Evolutionary conservation across 2,329 filamentous ascomycete genomes (phyloP).

Genomic region (Pseudogymnoascus sp.): DNA sequence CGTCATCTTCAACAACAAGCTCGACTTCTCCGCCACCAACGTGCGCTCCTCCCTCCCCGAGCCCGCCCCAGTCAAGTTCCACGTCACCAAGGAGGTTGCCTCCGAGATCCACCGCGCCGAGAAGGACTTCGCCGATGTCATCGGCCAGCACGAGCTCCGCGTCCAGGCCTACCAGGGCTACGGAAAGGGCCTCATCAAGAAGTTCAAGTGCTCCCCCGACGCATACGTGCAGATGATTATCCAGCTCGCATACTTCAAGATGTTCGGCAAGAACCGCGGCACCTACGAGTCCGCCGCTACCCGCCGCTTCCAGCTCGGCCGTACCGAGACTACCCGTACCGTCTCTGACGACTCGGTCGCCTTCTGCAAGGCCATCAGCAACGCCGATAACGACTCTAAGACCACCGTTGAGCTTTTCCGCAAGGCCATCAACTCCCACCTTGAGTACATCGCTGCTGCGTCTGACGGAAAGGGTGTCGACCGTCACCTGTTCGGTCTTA

Average conservation of each 20-base stretch:
- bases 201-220: constrained; percentile 96
- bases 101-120: constrained; percentile 71
- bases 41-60: constrained; percentile 79
- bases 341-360: constrained; percentile 87
- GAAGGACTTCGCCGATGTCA: constrained; percentile 71
- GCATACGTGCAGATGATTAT: constrained; percentile 98
- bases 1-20: constrained; percentile 87
- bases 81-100: constrained; percentile 65
- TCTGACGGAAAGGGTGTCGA: constrained; percentile 91
- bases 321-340: constrained; percentile 89
- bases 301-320: constrained; percentile 89
- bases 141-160: constrained; percentile 79
- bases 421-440: constrained; percentile 70
- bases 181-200: constrained; percentile 97
- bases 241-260: constrained; percentile 95
- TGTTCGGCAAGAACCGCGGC: constrained; percentile 95
- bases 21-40: constrained; percentile 73
- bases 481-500: constrained; percentile 92
- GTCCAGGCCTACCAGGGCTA: constrained; percentile 97
- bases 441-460: constrained; percentile 85
- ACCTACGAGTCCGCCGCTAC: constrained; percentile 97
- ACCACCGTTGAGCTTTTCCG: constrained; percentile 69
- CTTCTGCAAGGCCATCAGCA: constrained; percentile 82
- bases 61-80: constrained; percentile 69
- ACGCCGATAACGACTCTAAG: constrained; percentile 55